A percentile compares a stretch with the other conserved stretches of the same genome.
phyloP scores from a whole-genome alignment of 1,284 basidiomycete genomes.

The Somion occarium region DNA sequence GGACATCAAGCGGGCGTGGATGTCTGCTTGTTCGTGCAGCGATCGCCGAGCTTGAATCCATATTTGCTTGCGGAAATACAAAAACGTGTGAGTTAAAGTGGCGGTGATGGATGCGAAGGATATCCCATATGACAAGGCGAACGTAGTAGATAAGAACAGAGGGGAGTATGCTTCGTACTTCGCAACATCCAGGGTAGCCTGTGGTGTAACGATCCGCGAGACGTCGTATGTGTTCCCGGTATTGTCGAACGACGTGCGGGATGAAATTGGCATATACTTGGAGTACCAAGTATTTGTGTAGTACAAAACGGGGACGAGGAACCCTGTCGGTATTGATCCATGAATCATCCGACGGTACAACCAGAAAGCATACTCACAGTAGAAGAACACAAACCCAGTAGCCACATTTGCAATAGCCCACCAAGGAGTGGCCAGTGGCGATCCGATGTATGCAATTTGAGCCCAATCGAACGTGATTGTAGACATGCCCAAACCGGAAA shows the following conservation, averaged over 20 bases:
- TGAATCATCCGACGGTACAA: too few relatives aligned
- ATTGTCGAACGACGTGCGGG: conserved; percentile 53
- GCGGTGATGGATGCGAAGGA: conserved; percentile 54
- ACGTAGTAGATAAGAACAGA: conserved; percentile 50
- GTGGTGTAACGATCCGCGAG: conserved; percentile 50
- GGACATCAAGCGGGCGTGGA: conserved; percentile 58
- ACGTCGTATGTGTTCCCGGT: conserved; percentile 67
- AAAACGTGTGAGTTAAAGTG: conserved; percentile 51
- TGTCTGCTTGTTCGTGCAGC: conserved; percentile 53
- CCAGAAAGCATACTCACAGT: too few relatives aligned
- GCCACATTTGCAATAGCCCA: conserved; percentile 76
- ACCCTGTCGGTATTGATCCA: too few relatives aligned
- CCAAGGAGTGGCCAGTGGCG: conserved; percentile 58
- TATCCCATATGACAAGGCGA: conserved; percentile 52
- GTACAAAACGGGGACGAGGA: conserved; percentile 59
- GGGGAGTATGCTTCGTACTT: conserved; percentile 60
- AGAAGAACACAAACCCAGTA: conserved; percentile 69
- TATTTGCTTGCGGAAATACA: conserved; percentile 57
- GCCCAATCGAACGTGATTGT: conserved; percentile 67
- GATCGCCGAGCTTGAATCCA: conserved; percentile 41
- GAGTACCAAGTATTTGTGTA: conserved; percentile 57
- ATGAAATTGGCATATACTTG: conserved; percentile 56
- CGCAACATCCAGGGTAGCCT: conserved; percentile 45
- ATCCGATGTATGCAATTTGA: conserved; percentile 53
- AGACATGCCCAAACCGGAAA: conserved; percentile 71